phyloP scores from a whole-genome alignment of 345 rosid species.

The Sonneratia alba region DNA sequence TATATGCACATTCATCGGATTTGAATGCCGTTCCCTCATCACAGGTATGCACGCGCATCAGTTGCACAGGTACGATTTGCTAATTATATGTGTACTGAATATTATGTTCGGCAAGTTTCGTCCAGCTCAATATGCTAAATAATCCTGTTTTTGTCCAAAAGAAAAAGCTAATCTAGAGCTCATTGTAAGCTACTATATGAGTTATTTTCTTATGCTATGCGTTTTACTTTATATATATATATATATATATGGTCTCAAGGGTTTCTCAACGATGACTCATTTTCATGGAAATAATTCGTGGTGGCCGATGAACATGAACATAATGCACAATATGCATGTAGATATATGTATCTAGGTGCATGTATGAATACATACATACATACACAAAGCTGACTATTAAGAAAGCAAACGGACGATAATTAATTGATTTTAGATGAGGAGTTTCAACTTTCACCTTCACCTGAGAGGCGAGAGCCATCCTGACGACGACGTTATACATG shows the following conservation, averaged over 20 bases:
- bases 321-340: neutral
- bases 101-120: neutral
- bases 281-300: too few species aligned
- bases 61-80: neutral
- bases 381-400: neutral
- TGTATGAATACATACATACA: neutral
- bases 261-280: neutral
- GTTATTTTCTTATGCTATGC: neutral
- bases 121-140: neutral
- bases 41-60: neutral
- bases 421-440: neutral
- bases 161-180: neutral
- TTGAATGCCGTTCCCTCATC: neutral
- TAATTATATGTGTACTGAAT: neutral
- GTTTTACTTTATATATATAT: neutral
- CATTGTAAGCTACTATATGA: neutral
- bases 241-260: neutral
- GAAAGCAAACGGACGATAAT: neutral
- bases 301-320: neutral
- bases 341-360: neutral
- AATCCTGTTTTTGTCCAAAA: too few species aligned
- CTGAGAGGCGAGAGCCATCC: neutral
- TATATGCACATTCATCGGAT: neutral
- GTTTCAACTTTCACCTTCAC: neutral
- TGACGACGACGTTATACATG: constrained; percentile 7